Evolutionary conservation across 2,329 filamentous ascomycete species (phyloP), one percentile per base, ranked within the genome.

Genomic region (Fonsecaea pedrosoi): DNA sequence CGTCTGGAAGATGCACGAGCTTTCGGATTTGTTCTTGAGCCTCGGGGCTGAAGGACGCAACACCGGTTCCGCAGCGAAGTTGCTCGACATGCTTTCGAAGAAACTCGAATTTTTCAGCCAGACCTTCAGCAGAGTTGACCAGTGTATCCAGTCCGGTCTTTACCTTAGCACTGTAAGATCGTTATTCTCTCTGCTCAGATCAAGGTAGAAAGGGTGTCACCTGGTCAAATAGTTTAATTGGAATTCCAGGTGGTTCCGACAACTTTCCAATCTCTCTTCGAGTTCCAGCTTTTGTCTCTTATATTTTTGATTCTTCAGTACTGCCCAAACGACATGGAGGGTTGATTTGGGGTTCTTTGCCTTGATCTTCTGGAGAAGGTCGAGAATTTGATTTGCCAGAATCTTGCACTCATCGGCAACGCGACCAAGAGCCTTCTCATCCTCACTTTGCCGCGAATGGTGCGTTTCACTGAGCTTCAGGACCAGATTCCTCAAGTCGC

Each of bases 221-320:
- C 53, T 55, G 53, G 53, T 35, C 15, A 55, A 37, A 55, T 34
- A 55, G 30, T 35, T 55, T 10, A 55, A 30, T 37, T 55, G 53
- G 5, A 55, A 37, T 34, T 55, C 34, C 4, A 55, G 30, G 30
- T 55, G 21, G n/a, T 34, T 37, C 15, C 53, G 53, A 35, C 53
- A 55, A 8, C 34, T n/a, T 6, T 55, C 34, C 30, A 55, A 30
- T 35, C 53, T 34, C 35, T 15, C 53, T 55, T 55, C 30, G 7
- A 55, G 25, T 34, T 37, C 34, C 30, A 8, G 12, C 13, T 12
- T n/a, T 8, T 55, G 10, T 34, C 53, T 35, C 25, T 30, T 21
- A 10, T 55, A 55, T 37, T 21, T 34, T 15, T 35, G 30, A 21
- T 34, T 35, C 53, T 55, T 55, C 9, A 55, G 30, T 37, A 30